Conservation (phyloP, 1,284 basidiomycete genomes). For the Ustilago hordei region DNA sequence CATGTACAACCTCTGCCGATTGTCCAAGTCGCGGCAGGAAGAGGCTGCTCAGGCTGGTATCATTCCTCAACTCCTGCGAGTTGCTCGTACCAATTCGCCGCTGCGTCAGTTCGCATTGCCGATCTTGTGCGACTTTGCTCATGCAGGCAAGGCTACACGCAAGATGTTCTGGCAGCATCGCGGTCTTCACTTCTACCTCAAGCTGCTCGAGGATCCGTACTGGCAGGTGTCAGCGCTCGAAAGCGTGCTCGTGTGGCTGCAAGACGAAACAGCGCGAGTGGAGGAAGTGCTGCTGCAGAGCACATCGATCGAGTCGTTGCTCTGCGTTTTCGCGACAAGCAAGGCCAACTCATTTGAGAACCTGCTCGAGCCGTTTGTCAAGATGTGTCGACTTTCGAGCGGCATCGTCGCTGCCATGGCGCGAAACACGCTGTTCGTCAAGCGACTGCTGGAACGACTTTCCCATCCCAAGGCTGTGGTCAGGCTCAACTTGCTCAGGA, state of each 20-base stretch:
- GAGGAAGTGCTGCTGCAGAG: slow-evolving; percentile 86
- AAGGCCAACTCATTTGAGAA: slow-evolving; percentile 95
- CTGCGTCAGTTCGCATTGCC: slow-evolving; percentile 96
- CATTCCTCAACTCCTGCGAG: slow-evolving; percentile 86
- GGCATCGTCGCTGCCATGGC: slow-evolving; percentile 81
- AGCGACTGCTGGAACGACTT: slow-evolving; percentile 86
- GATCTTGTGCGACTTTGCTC: slow-evolving; percentile 80
- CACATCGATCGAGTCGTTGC: slow-evolving; percentile 78
- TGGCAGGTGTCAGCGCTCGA: slow-evolving; percentile 95
- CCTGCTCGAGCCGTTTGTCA: slow-evolving; percentile 80
- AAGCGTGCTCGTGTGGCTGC: slow-evolving; percentile 89
- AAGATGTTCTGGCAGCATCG: slow-evolving; percentile 68
- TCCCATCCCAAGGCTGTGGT: slow-evolving; percentile 82
- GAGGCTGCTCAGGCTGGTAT: slow-evolving; percentile 95
- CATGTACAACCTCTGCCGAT: slow-evolving; percentile 64
- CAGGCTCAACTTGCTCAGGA: slow-evolving; percentile 86
- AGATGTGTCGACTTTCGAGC: slow-evolving; percentile 85
- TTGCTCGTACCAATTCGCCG: slow-evolving; percentile 87
- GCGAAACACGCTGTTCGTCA: slow-evolving; percentile 82
- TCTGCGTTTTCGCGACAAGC: slow-evolving; percentile 82
- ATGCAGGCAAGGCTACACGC: slow-evolving; percentile 61
- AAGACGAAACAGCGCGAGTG: slow-evolving; percentile 92
- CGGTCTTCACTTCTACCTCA: slow-evolving; percentile 77
- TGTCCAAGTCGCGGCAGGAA: slow-evolving; percentile 76
- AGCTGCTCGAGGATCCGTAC: slow-evolving; percentile 88